Evolutionary conservation across 129 eudicot species (phyloP).

Genomic region (Flaveria sonorensis): DNA sequence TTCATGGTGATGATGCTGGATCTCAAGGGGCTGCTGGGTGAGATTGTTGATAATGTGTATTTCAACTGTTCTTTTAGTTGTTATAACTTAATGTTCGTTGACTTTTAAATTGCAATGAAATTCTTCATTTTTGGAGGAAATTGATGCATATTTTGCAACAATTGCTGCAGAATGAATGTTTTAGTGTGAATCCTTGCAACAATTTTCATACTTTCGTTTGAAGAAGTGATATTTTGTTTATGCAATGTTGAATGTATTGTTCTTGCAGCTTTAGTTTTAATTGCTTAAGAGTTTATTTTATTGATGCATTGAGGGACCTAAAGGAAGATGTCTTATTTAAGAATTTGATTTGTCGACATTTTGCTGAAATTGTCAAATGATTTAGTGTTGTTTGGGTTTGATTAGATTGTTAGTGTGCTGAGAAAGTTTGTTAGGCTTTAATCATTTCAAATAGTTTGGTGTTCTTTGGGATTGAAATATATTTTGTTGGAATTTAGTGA

Average conservation of each 20-base stretch:
- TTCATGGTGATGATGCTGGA: conserved; percentile 83
- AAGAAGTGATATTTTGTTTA: background rate
- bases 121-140: conserved; percentile 12
- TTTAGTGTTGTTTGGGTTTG: background rate
- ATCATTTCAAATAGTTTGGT: background rate
- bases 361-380: background rate
- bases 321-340: background rate
- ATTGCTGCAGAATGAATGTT: conserved; percentile 13
- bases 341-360: no score
- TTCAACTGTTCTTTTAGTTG: no score
- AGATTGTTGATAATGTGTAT: conserved; percentile 19
- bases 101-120: conserved; percentile 23
- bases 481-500: background rate
- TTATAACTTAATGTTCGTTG: conserved; percentile 26
- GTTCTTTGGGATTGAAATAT: background rate
- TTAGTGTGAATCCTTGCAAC: background rate
- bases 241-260: conserved; percentile 13
- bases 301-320: background rate
- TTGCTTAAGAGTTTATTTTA: conserved; percentile 7
- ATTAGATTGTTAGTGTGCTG: background rate
- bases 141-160: background rate
- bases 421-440: background rate
- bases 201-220: background rate
- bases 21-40: conserved; percentile 82
- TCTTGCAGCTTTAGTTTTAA: background rate